Evolutionary conservation across 1,284 basidiomycete genomes (phyloP).

Genomic region (Baeospora myosura): DNA sequence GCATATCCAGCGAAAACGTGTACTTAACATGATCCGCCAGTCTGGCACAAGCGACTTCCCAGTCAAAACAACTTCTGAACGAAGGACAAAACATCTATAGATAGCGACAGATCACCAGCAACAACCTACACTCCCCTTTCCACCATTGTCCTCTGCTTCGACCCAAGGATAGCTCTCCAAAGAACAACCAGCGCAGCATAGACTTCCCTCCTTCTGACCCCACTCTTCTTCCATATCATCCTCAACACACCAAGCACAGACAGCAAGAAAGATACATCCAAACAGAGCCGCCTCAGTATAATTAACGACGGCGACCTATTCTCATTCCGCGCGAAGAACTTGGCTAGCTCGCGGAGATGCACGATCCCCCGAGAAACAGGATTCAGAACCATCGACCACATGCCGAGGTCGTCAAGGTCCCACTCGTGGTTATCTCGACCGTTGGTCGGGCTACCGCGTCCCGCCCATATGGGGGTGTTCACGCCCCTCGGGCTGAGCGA

Average conservation of each 20-base stretch:
- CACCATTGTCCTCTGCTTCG: constrained; percentile 39
- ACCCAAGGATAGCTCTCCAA: constrained; percentile 67
- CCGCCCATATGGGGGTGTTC: constrained; percentile 31
- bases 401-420: constrained; percentile 69
- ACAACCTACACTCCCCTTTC: constrained; percentile 39
- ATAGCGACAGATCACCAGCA: not conserved
- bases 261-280: constrained; percentile 68
- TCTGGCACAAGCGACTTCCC: too few species aligned
- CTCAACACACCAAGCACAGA: constrained; percentile 48
- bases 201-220: constrained; percentile 61
- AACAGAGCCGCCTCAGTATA: constrained; percentile 60
- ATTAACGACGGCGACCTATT: constrained; percentile 56
- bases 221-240: constrained; percentile 59
- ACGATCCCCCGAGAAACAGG: constrained; percentile 48
- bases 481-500: constrained; percentile 28
- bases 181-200: constrained; percentile 52
- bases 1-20: too few species aligned
- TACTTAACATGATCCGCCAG: too few species aligned
- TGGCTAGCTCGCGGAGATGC: constrained; percentile 37
- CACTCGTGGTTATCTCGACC: constrained; percentile 34
- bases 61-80: too few species aligned
- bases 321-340: constrained; percentile 51
- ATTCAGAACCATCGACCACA: constrained; percentile 69
- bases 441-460: constrained; percentile 35
- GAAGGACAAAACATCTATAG: not conserved